Conservation (phyloP, 2,329 filamentous ascomycete species). For the Colletotrichum brevisporum region DNA sequence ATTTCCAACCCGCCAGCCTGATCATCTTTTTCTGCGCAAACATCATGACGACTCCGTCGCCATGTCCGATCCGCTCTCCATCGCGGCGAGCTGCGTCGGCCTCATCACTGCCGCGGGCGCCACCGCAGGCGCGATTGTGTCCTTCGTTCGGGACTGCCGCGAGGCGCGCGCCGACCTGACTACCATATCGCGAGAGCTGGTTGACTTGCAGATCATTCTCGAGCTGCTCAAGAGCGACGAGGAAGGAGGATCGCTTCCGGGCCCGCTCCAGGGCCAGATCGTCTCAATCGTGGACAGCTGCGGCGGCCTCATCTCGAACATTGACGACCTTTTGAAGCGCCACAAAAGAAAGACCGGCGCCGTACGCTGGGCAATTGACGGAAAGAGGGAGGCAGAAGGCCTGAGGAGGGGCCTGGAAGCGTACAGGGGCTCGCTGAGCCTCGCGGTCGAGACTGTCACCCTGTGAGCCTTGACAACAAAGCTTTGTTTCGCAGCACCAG, state of each 20-base stretch:
- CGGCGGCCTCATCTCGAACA: not conserved
- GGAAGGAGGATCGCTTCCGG: not conserved
- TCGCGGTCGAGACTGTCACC: not conserved
- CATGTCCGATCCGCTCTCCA: slow-evolving; percentile 1
- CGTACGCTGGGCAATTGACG: not conserved
- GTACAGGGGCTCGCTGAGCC: not conserved
- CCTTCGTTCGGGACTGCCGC: not conserved
- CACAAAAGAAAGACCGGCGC: not conserved
- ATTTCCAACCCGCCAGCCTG: too few species aligned
- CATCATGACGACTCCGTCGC: not conserved
- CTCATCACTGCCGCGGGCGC: not conserved
- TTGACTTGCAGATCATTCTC: not conserved
- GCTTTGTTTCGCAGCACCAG: too few species aligned
- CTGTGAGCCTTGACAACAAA: not conserved
- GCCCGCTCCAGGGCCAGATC: not conserved
- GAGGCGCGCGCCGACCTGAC: not conserved
- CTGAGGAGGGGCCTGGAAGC: not conserved
- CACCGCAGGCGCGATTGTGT: not conserved
- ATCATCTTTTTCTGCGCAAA: too few species aligned
- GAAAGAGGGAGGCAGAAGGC: slow-evolving; percentile 5
- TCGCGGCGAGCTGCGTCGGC: slow-evolving; percentile 3
- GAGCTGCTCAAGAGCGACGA: not conserved
- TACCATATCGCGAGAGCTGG: not conserved
- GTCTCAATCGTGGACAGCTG: not conserved
- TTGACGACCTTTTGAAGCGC: not conserved